Conservation (phyloP, 2,329 filamentous ascomycete species). For the Grosmannia penicillata region DNA sequence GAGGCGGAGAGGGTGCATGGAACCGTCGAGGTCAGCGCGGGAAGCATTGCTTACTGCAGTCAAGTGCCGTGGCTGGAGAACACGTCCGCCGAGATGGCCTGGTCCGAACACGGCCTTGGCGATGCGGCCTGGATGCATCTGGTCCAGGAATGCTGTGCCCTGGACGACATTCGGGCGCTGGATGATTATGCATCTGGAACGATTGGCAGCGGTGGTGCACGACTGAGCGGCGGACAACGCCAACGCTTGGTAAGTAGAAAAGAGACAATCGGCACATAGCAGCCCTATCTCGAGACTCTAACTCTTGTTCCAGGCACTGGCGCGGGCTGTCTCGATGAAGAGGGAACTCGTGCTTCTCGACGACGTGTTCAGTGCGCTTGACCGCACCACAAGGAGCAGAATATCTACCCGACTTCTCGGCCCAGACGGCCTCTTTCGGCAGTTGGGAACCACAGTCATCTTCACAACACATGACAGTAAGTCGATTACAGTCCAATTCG, state of each 20-base stretch:
- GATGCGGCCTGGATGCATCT: constrained; percentile 10
- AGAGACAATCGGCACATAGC: too few species aligned
- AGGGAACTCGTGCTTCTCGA: constrained; percentile 9
- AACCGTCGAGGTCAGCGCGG: constrained; percentile 10
- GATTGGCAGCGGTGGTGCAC: constrained; percentile 13
- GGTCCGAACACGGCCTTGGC: background rate
- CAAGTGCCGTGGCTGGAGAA: constrained; percentile 29
- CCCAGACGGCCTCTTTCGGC: constrained; percentile 4
- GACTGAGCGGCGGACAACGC: constrained; percentile 15
- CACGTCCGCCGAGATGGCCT: constrained; percentile 16
- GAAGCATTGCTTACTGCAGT: constrained; percentile 23
- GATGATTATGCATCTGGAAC: background rate
- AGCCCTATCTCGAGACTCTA: too few species aligned
- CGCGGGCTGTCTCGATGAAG: too few species aligned
- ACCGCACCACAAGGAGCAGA: constrained; percentile 6
- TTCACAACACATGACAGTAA: constrained; percentile 8
- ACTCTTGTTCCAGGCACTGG: too few species aligned
- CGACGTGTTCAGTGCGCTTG: constrained; percentile 8
- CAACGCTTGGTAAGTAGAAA: background rate
- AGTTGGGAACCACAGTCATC: constrained; percentile 4
- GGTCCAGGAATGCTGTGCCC: constrained; percentile 9
- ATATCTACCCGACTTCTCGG: constrained; percentile 5
- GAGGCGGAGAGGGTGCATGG: constrained; percentile 16
- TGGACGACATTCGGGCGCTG: background rate
- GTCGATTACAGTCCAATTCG: background rate